These are phyloP conservation scores for Fusarium camptoceras DNA, from an alignment of 2,329 filamentous ascomycete species.

Conservation along the genomic window DNA sequence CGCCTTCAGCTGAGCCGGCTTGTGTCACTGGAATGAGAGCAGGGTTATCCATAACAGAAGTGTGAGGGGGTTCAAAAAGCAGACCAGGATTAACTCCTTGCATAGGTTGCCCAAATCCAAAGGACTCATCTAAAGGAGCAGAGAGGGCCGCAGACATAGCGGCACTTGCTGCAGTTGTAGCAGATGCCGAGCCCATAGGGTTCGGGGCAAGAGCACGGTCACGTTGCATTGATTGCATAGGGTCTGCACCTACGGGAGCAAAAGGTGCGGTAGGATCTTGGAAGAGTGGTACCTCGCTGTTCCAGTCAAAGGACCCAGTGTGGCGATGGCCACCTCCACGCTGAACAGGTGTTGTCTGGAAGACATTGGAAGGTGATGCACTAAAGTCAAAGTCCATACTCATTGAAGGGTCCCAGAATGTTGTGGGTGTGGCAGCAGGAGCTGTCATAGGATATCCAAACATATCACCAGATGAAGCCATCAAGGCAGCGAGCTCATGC, in stretches of 20 bases:
- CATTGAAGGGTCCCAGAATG: conserved; percentile 71
- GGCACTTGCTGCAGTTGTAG: conserved; percentile 34
- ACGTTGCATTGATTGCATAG: conserved; percentile 54
- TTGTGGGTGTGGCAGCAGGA: conserved; percentile 61
- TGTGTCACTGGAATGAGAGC: conserved; percentile 50
- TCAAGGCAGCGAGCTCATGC: conserved; percentile 61
- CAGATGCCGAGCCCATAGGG: conserved; percentile 52
- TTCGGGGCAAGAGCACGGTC: conserved; percentile 65
- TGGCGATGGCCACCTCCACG: conserved; percentile 54
- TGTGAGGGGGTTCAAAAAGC: conserved; percentile 65
- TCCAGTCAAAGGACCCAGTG: conserved; percentile 69
- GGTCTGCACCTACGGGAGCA: conserved; percentile 52
- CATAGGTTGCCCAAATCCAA: conserved; percentile 59
- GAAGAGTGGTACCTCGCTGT: conserved; percentile 65
- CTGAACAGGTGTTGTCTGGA: conserved; percentile 50
- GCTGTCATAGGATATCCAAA: conserved; percentile 72
- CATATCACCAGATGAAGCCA: conserved; percentile 64
- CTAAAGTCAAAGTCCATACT: conserved; percentile 72
- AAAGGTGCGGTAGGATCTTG: conserved; percentile 57
- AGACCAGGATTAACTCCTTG: conserved; percentile 70
- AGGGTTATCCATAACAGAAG: conserved; percentile 58
- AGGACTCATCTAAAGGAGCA: conserved; percentile 62
- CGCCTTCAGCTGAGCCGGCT: conserved; percentile 46
- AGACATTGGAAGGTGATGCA: conserved; percentile 57
- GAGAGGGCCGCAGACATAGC: conserved; percentile 58